Evolutionary conservation across 805 yeast genomes (phyloP).

Genomic region (Kazachstania africana): DNA sequence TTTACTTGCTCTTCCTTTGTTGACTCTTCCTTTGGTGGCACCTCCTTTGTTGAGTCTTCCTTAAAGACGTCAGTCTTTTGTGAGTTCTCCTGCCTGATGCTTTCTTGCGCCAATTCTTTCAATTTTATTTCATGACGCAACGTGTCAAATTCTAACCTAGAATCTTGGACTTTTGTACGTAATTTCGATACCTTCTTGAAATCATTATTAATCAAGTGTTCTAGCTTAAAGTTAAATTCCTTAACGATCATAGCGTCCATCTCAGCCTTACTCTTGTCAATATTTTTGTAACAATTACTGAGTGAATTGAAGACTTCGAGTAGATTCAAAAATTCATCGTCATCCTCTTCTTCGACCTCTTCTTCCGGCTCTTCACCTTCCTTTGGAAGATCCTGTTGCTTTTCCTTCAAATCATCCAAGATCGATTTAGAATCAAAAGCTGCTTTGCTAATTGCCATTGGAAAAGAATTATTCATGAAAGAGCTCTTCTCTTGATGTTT

Average conservation of each 20-base stretch:
- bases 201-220: constrained; percentile 39
- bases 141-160: constrained; percentile 61
- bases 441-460: constrained; percentile 55
- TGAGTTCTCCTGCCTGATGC: constrained; percentile 54
- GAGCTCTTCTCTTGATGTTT: constrained; percentile 6
- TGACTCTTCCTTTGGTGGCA: constrained; percentile 3
- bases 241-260: constrained; percentile 54
- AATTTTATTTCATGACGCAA: constrained; percentile 45
- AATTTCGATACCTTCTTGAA: constrained; percentile 49
- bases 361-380: constrained; percentile 12
- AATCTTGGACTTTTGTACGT: constrained; percentile 57
- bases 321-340: constrained; percentile 42
- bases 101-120: constrained; percentile 20
- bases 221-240: constrained; percentile 48
- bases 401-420: constrained; percentile 18
- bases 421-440: constrained; percentile 39
- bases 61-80: constrained; percentile 50
- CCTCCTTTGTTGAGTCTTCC: constrained; percentile 24
- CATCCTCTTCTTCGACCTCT: constrained; percentile 31
- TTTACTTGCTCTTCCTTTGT: constrained; percentile 1
- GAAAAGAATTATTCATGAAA: constrained; percentile 54
- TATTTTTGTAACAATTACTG: constrained; percentile 43
- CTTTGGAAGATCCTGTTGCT: constrained; percentile 19
- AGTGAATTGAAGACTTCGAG: constrained; percentile 31
- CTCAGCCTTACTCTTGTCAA: constrained; percentile 57